phyloP scores from a whole-genome alignment of 805 yeast species.

The Candida orba region DNA sequence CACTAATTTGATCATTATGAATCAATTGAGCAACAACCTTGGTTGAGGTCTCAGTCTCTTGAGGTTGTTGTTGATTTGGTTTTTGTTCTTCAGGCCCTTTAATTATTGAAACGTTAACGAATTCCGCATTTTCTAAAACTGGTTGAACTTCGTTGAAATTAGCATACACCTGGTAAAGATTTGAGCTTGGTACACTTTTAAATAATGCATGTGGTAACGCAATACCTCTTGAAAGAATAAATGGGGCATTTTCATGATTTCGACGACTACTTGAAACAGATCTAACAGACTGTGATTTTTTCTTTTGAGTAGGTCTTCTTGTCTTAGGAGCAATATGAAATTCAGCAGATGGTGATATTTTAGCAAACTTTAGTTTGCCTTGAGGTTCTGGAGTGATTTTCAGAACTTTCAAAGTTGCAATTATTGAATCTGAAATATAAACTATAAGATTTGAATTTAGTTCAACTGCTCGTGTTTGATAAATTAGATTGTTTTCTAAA shows the following conservation, averaged over 20 bases:
- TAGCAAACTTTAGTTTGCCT: constrained; percentile 31
- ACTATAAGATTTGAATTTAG: constrained; percentile 54
- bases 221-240: constrained; percentile 45
- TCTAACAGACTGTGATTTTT: constrained; percentile 16
- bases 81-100: constrained; percentile 41
- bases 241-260: constrained; percentile 20
- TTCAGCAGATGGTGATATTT: constrained; percentile 57
- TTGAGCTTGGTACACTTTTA: constrained; percentile 11
- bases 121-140: constrained; percentile 32
- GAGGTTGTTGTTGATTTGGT: constrained; percentile 7
- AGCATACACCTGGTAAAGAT: constrained; percentile 37
- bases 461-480: constrained; percentile 74
- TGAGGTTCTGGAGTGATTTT: constrained; percentile 35
- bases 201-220: constrained; percentile 45
- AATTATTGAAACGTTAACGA: constrained; percentile 43
- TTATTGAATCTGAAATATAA: constrained; percentile 55
- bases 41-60: constrained; percentile 9
- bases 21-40: constrained; percentile 45
- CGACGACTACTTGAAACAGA: constrained; percentile 20
- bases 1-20: constrained; percentile 28
- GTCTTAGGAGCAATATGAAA: constrained; percentile 71
- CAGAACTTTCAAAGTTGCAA: constrained; percentile 51
- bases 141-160: constrained; percentile 33
- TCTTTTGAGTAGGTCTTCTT: constrained; percentile 24
- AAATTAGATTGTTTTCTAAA: constrained; percentile 65